Evolutionary conservation across 2,329 filamentous ascomycete genomes (phyloP).

Genomic region (Aureobasidium musti): DNA sequence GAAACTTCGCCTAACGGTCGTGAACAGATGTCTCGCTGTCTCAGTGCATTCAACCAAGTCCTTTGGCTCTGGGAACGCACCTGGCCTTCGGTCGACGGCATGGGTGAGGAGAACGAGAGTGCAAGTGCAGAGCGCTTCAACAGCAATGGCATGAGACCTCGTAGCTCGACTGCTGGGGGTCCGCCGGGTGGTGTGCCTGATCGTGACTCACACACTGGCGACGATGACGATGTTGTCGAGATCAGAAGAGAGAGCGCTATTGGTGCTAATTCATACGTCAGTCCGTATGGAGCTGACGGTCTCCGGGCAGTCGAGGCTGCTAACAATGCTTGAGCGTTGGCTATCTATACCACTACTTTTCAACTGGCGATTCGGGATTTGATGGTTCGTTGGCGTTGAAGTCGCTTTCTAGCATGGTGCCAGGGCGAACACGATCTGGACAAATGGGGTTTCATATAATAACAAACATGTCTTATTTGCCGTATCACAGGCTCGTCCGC

Average conservation of each 20-base stretch:
- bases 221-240: slow-evolving; percentile 28
- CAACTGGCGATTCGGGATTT: background rate
- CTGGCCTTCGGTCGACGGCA: slow-evolving; percentile 54
- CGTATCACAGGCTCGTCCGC: background rate
- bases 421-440: background rate
- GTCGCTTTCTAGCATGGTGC: slow-evolving; percentile 17
- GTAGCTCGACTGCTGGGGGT: background rate
- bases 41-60: slow-evolving; percentile 52
- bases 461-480: background rate
- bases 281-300: slow-evolving; percentile 35
- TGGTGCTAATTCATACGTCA: slow-evolving; percentile 24
- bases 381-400: background rate
- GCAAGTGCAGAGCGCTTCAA: slow-evolving; percentile 29
- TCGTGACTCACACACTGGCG: background rate
- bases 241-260: slow-evolving; percentile 25
- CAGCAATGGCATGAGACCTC: slow-evolving; percentile 25
- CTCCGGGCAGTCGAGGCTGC: slow-evolving; percentile 34
- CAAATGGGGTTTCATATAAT: background rate
- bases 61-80: slow-evolving; percentile 53
- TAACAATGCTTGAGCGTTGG: slow-evolving; percentile 25
- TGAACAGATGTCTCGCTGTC: slow-evolving; percentile 51
- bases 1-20: slow-evolving; percentile 51
- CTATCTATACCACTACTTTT: too few relatives aligned
- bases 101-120: slow-evolving; percentile 50
- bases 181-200: slow-evolving; percentile 10